Evolutionary conservation across 257 asterid genomes (phyloP).

Genomic region (Nicotiana obtusifolia): DNA sequence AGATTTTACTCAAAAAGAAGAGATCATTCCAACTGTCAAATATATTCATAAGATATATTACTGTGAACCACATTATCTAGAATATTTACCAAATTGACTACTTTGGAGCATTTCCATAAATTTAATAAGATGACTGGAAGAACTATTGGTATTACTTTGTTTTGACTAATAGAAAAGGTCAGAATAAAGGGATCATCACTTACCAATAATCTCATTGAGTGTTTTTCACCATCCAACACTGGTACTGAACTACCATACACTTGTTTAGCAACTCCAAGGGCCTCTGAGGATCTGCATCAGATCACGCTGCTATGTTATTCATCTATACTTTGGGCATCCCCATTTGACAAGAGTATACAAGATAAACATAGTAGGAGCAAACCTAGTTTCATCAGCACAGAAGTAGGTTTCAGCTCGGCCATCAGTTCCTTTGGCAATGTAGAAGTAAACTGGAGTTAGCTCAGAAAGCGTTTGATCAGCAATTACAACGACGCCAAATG

Average conservation of each 20-base stretch:
- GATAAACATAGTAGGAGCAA: slow-evolving; percentile 6
- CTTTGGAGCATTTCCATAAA: background rate
- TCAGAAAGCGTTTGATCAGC: slow-evolving; percentile 52
- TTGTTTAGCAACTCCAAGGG: slow-evolving; percentile 50
- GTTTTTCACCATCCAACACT: slow-evolving; percentile 60
- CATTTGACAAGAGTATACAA: background rate
- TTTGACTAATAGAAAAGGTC: too few species aligned
- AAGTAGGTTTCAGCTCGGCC: slow-evolving; percentile 51
- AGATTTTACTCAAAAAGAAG: background rate
- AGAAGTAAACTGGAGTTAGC: slow-evolving; percentile 69
- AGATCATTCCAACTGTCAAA: background rate
- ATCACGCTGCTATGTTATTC: background rate
- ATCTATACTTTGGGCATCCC: background rate
- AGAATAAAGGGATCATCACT: slow-evolving; percentile 1
- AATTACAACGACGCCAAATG: slow-evolving; percentile 66
- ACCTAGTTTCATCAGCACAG: slow-evolving; percentile 74
- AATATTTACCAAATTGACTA: background rate
- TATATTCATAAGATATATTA: too few species aligned
- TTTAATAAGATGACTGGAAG: background rate
- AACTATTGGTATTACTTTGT: background rate
- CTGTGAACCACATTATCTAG: background rate
- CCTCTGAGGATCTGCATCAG: slow-evolving; percentile 57
- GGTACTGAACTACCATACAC: slow-evolving; percentile 78
- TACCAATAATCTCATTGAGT: slow-evolving; percentile 60
- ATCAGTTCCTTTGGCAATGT: slow-evolving; percentile 41